A percentile compares a stretch with the other conserved stretches of the same genome.
Conservation (phyloP, 2,329 filamentous ascomycete species). For the Trichoderma sp. region DNA sequence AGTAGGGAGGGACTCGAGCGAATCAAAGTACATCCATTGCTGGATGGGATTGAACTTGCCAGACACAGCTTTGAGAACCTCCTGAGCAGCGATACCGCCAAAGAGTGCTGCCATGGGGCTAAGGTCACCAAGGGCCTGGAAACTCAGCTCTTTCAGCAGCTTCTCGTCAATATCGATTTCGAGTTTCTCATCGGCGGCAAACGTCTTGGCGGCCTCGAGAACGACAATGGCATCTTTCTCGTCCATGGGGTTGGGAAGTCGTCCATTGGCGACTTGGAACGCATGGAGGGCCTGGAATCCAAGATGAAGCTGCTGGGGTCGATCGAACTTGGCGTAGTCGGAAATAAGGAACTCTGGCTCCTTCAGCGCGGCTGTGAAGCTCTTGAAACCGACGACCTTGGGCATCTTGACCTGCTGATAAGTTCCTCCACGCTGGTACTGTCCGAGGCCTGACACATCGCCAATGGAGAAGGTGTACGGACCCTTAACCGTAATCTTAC, state of each 20-base stretch:
- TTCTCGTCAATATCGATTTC: constrained; percentile 83
- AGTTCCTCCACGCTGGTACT: constrained; percentile 84
- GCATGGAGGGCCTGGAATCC: constrained; percentile 90
- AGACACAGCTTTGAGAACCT: constrained; percentile 93
- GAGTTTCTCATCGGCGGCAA: constrained; percentile 68
- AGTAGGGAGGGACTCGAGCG: constrained; percentile 87
- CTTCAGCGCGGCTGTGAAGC: constrained; percentile 72
- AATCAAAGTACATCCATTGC: constrained; percentile 97
- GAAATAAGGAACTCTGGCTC: constrained; percentile 88
- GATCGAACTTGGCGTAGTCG: constrained; percentile 97
- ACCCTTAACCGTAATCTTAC: constrained; percentile 90
- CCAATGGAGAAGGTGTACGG: constrained; percentile 98
- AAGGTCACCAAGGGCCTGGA: constrained; percentile 87
- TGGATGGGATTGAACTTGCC: constrained; percentile 96
- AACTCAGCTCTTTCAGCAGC: constrained; percentile 87
- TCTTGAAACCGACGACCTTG: constrained; percentile 85
- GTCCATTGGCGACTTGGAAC: constrained; percentile 72
- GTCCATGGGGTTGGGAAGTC: constrained; percentile 79
- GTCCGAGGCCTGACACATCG: constrained; percentile 80
- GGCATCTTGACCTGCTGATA: constrained; percentile 99
- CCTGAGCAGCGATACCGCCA: constrained; percentile 88
- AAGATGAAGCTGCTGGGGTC: constrained; percentile 85
- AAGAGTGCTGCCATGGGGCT: constrained; percentile 94
- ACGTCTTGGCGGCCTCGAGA: constrained; percentile 68
- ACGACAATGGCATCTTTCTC: constrained; percentile 79